A percentile compares a stretch with the other conserved stretches of the same genome.
phyloP scores from a whole-genome alignment of 1,284 basidiomycete species.

The Omphalotus olearius region DNA sequence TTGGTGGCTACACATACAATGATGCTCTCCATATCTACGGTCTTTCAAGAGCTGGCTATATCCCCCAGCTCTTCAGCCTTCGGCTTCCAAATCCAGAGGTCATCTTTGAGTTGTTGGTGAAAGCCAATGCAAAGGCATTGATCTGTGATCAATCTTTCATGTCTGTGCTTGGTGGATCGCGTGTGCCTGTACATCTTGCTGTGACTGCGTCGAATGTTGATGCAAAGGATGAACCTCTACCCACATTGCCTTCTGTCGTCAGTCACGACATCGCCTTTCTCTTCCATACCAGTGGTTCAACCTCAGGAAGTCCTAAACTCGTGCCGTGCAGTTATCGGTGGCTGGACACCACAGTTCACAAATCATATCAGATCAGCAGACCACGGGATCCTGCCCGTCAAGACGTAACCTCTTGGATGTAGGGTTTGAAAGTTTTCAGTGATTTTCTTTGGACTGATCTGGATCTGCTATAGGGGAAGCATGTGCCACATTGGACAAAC shows the following conservation, averaged over 20 bases:
- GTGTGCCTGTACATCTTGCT: constrained; percentile 44
- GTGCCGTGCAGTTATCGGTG: constrained; percentile 63
- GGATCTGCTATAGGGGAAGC: constrained; percentile 50
- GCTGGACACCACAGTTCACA: constrained; percentile 50
- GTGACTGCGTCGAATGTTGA: constrained; percentile 35
- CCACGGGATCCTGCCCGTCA: constrained; percentile 47
- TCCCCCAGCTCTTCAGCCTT: constrained; percentile 70
- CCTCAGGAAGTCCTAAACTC: constrained; percentile 70
- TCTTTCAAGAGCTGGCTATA: constrained; percentile 64
- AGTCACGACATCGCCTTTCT: constrained; percentile 52
- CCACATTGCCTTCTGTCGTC: constrained; percentile 34
- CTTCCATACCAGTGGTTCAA: constrained; percentile 73
- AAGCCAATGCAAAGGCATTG: constrained; percentile 54
- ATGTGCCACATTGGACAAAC: constrained; percentile 68
- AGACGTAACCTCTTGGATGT: constrained; percentile 70
- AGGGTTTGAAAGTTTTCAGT: constrained; percentile 26
- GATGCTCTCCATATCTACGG: constrained; percentile 71
- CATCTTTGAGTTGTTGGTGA: constrained; percentile 57
- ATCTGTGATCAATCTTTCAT: constrained; percentile 52
- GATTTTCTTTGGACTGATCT: constrained; percentile 18
- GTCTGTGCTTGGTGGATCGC: constrained; percentile 29
- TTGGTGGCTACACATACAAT: constrained; percentile 61
- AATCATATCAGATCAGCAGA: constrained; percentile 47
- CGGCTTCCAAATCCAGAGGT: constrained; percentile 65
- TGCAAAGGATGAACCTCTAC: constrained; percentile 34